These are phyloP conservation scores for Vararia minispora DNA, from an alignment of 768 basidiomycete genomes.

Conservation along the genomic window DNA sequence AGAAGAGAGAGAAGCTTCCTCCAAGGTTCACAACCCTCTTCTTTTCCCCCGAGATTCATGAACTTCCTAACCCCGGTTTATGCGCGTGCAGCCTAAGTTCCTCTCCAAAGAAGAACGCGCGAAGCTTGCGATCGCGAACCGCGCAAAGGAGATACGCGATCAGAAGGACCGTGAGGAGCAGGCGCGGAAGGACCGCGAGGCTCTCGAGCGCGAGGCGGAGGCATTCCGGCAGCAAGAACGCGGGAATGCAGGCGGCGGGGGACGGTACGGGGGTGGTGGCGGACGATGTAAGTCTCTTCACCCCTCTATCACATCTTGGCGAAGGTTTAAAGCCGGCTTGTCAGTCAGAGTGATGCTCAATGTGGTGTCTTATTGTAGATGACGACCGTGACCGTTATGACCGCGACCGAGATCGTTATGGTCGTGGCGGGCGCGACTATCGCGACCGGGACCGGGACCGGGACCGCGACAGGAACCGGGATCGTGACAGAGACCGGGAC, in stretches of 20 bases:
- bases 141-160: conserved; percentile 71
- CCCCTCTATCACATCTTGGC: conserved; percentile 4
- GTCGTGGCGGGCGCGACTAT: conserved; percentile 28
- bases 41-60: neutral
- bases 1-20: conserved; percentile 78
- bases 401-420: conserved; percentile 17
- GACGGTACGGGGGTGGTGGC: conserved; percentile 31
- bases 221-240: conserved; percentile 41
- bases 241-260: conserved; percentile 23
- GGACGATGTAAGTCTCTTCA: conserved; percentile 28
- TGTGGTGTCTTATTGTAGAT: conserved; percentile 20
- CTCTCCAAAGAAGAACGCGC: conserved; percentile 88
- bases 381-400: conserved; percentile 29
- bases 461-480: conserved; percentile 20
- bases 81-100: conserved; percentile 69
- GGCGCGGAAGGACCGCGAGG: conserved; percentile 48
- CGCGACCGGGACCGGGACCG: conserved; percentile 16
- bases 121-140: conserved; percentile 77
- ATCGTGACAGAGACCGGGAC: conserved; percentile 28
- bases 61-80: neutral
- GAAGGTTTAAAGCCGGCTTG: no score
- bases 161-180: conserved; percentile 59
- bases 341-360: no score
- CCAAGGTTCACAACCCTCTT: conserved; percentile 50
- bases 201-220: conserved; percentile 68